Evolutionary conservation across 345 rosid genomes (phyloP), one percentile per base, ranked within the genome.

Genomic region (Linum trigynum): DNA sequence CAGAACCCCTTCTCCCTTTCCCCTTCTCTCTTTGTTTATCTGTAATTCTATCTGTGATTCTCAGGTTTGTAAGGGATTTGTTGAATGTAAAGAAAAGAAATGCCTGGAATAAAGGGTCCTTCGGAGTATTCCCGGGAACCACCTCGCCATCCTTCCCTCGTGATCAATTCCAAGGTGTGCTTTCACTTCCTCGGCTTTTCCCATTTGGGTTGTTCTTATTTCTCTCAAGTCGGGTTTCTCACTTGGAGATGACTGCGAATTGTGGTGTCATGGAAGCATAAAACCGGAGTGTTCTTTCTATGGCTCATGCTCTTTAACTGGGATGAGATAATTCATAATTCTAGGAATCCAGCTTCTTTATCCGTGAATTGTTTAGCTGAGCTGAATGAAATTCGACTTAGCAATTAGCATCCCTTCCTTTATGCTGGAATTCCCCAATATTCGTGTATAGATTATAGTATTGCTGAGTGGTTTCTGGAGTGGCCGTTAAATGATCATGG

Each of bases 31-130:
- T 23, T 23, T 23, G 32, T 23, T 0, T 23, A 23, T 23, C 32
- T 23, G 32, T 23, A 23, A 23, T 1, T 23, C 32, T 23, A 23
- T 23, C 32, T 0, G 32, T 1, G 32, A 23, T 23, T 23, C 32
- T 23, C 32, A 23, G 32, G 32, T 0, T 23, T 23, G 32, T 23
- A 23, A 23, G 32, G 32, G 32, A 23, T 23, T 23, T 23, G 32
- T 23, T 23, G 32, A 1, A 23, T 23, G 1, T 0, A 23, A 23
- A 23, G 32, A 55, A 32, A 59, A 64, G 72, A 39, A 64, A 92
- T 89, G 98, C 97, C 97, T n/a, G 97, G 97, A 68, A 59, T 87
- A 8, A 72, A 68, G 57, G 96, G 77, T 4, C 98, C 96, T 2
- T 85, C 96, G 5, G 84, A 86, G 68, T 92, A 87, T 76, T 78